phyloP scores from a whole-genome alignment of 192 early-diverging fungal genomes.

The Mortierella hygrophila region DNA sequence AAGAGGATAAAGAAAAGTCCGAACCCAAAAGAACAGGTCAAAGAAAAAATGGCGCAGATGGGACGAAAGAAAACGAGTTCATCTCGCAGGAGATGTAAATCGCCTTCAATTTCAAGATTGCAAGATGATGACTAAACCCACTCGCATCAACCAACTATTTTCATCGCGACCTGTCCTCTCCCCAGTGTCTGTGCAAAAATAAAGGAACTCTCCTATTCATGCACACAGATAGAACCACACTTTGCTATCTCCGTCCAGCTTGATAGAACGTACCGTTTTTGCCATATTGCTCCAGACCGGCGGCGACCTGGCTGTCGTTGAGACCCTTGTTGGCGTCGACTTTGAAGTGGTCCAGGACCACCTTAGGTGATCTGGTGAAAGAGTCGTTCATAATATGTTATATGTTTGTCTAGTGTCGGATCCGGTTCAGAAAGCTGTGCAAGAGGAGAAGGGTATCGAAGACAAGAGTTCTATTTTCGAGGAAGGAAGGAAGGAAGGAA shows the following conservation, averaged over 20 bases:
- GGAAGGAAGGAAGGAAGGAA: background rate
- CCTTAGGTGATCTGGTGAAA: conserved; percentile 70
- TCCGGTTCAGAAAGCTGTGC: background rate
- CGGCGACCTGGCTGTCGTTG: conserved; percentile 69
- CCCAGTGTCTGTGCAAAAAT: background rate
- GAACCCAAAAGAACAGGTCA: background rate
- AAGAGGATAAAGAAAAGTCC: background rate
- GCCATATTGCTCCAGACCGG: conserved; percentile 76
- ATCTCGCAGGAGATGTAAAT: background rate
- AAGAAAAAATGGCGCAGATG: background rate
- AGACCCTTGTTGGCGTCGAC: conserved; percentile 78
- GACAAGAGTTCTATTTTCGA: background rate
- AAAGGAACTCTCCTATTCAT: too few species aligned
- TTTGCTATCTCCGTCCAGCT: too few species aligned
- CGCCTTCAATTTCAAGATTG: background rate
- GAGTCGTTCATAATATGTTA: conserved; percentile 71
- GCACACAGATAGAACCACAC: too few species aligned
- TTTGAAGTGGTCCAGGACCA: conserved; percentile 77
- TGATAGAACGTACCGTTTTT: conserved; percentile 73
- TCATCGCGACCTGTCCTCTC: background rate
- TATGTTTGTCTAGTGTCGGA: background rate
- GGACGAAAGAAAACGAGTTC: background rate
- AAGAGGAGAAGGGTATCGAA: background rate
- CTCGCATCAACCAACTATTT: background rate
- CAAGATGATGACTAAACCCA: conserved; percentile 1